phyloP scores from a whole-genome alignment of 2,329 filamentous ascomycete species.

The Septoria linicola region DNA sequence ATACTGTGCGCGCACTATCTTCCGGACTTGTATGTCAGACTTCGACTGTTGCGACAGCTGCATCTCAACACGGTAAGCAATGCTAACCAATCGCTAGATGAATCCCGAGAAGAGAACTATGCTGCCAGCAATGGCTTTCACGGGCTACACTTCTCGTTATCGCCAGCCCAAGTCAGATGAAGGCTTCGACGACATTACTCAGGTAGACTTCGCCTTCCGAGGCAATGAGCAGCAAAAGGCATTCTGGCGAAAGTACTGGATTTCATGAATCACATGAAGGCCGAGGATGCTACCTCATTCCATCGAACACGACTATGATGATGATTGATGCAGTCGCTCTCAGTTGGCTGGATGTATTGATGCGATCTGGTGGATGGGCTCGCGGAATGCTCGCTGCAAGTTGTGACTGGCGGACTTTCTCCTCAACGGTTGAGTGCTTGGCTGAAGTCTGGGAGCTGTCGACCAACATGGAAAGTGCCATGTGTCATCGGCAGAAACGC shows the following conservation, averaged over 20 bases:
- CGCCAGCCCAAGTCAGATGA: slow-evolving; percentile 70
- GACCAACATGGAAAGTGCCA: slow-evolving; percentile 19
- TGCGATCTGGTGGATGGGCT: slow-evolving; percentile 1
- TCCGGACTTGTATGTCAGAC: slow-evolving; percentile 33
- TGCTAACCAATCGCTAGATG: slow-evolving; percentile 49
- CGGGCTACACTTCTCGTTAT: slow-evolving; percentile 70
- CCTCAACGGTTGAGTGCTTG: slow-evolving; percentile 15
- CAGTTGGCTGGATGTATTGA: too few species aligned
- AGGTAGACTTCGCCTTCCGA: slow-evolving; percentile 62
- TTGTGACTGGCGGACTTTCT: slow-evolving; percentile 6
- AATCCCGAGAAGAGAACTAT: slow-evolving; percentile 78
- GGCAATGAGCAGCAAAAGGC: slow-evolving; percentile 67
- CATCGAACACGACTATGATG: neutral
- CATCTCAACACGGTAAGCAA: slow-evolving; percentile 5
- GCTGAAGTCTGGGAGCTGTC: slow-evolving; percentile 2
- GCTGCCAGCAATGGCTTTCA: slow-evolving; percentile 79
- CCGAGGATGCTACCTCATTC: neutral
- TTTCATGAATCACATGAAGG: slow-evolving; percentile 35
- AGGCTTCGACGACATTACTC: slow-evolving; percentile 78
- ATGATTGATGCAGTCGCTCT: neutral
- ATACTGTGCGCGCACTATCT: slow-evolving; percentile 71
- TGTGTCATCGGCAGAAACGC: slow-evolving; percentile 14
- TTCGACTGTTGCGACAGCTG: slow-evolving; percentile 9
- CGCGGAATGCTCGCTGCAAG: neutral
- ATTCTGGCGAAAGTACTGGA: slow-evolving; percentile 78